Evolutionary conservation across 257 asterid species (phyloP), one percentile per base, ranked within the genome.

Genomic region (Cinchona pubescens): DNA sequence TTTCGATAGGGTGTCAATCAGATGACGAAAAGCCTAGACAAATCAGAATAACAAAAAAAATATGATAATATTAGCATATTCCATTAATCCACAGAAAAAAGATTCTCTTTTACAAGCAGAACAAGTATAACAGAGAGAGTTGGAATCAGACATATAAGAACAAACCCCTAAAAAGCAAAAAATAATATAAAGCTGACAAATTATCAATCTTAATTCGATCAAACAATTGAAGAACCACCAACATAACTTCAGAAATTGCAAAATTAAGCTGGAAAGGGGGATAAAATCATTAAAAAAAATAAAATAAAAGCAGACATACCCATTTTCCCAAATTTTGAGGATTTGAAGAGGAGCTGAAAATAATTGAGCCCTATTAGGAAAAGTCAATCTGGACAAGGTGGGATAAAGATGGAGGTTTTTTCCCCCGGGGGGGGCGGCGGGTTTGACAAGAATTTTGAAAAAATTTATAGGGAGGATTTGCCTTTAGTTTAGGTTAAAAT

Each of bases 371-470:
- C 58, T 15, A 13, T 18, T 15, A 15, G 43, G 46, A 59, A 45
- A 73, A 42, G n/a, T 21, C 59, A 18, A 16, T 18, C 29, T 29
- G 13, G 42, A 68, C 7, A 2, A 1, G 55, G 69, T 16, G 58
- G 23, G 21, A 58, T 11, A 72, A 12, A 67, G 32, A n/a, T 1
- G 19, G 6, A 2, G 69, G n/a, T 58, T 51, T 3, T 51, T 51
- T 42, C 46, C 11, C 11, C 11, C 11, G 46, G 53, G 76, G 56
- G 65, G 63, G 42, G 61, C 4, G 15, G 27, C 46, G 58, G 80
- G 72, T 42, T 34, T 38, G 73, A 51, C 19, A 45, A 73, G 75
- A 59, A 80, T 79, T 88, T 85, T 78, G n/a, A n/a, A n/a, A n/a
- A n/a, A n/a, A n/a, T n/a, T n/a, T n/a, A n/a, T n/a, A n/a, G n/a